Conservation (phyloP, 352 stramenopile species). For the Pythium apleroticum region DNA sequence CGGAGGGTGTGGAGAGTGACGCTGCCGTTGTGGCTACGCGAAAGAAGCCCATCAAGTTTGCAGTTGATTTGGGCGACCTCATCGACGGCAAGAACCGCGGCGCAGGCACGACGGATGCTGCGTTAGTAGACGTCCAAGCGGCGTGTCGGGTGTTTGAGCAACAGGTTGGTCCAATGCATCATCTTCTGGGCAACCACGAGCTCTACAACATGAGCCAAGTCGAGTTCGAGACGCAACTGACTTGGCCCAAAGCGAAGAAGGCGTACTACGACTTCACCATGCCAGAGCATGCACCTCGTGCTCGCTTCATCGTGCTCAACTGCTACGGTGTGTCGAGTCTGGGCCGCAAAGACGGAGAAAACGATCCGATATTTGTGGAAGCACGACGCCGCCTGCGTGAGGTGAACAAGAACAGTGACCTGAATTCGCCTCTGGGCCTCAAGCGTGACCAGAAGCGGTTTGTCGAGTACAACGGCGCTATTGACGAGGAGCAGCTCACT, state of each 20-base stretch:
- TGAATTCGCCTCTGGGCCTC: slow-evolving; percentile 70
- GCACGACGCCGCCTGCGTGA: slow-evolving; percentile 38
- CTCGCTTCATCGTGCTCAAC: slow-evolving; percentile 72
- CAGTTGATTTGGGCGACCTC: slow-evolving; percentile 78
- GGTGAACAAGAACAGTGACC: slow-evolving; percentile 68
- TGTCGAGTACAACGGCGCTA: slow-evolving; percentile 76
- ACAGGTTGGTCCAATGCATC: slow-evolving; percentile 56
- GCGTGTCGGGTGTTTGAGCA: slow-evolving; percentile 47
- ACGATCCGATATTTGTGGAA: slow-evolving; percentile 47
- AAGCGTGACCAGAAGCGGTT: slow-evolving; percentile 46
- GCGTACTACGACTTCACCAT: slow-evolving; percentile 72
- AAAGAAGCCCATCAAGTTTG: slow-evolving; percentile 43
- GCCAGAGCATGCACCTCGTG: slow-evolving; percentile 31
- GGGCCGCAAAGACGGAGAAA: slow-evolving; percentile 28
- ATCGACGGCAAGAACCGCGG: slow-evolving; percentile 78
- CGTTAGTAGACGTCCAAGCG: slow-evolving; percentile 41
- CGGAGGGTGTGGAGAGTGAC: background rate
- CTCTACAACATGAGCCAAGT: slow-evolving; percentile 74
- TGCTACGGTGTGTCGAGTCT: slow-evolving; percentile 68
- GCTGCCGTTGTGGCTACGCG: background rate
- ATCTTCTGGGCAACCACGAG: slow-evolving; percentile 85
- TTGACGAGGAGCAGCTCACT: slow-evolving; percentile 55
- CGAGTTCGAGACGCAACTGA: slow-evolving; percentile 45
- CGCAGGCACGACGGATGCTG: slow-evolving; percentile 39
- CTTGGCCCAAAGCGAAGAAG: slow-evolving; percentile 29